These are phyloP conservation scores for Ganoderma leucocontextum DNA, from an alignment of 1,284 basidiomycete genomes.

Conservation along the genomic window DNA sequence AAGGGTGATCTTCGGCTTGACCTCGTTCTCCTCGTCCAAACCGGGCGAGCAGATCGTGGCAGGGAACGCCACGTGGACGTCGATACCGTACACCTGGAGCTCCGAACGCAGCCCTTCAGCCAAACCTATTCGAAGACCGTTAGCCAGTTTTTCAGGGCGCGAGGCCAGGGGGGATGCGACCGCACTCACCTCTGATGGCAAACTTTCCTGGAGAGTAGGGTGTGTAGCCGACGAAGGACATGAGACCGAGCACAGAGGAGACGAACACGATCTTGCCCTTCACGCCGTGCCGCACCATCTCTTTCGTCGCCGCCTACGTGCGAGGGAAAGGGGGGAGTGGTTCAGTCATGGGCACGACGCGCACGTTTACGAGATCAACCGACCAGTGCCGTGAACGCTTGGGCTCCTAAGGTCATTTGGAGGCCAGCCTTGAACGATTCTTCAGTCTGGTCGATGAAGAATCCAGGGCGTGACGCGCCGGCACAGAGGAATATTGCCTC, in stretches of 20 bases:
- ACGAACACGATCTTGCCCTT: slow-evolving; percentile 84
- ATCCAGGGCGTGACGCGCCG: slow-evolving; percentile 72
- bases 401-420: slow-evolving; percentile 73
- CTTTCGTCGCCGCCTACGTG: slow-evolving; percentile 70
- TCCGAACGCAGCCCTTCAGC: slow-evolving; percentile 91
- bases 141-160: slow-evolving; percentile 15
- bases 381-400: slow-evolving; percentile 84
- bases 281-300: slow-evolving; percentile 69
- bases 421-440: slow-evolving; percentile 67
- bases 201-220: slow-evolving; percentile 84
- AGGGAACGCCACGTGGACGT: slow-evolving; percentile 89
- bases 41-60: slow-evolving; percentile 88
- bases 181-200: slow-evolving; percentile 79
- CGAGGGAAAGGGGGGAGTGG: no score
- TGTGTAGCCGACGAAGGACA: slow-evolving; percentile 86
- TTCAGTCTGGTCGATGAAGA: slow-evolving; percentile 76
- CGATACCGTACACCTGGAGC: slow-evolving; percentile 80
- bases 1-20: slow-evolving; percentile 83
- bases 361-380: slow-evolving; percentile 31
- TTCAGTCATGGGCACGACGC: no score
- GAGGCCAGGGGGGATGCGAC: neutral
- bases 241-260: slow-evolving; percentile 83
- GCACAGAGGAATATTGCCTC: slow-evolving; percentile 85
- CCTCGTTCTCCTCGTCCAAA: slow-evolving; percentile 81
- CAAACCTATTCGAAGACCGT: slow-evolving; percentile 62